Conservation (phyloP, 2,329 filamentous ascomycete species). For the Decorospora gaudefroyi region DNA sequence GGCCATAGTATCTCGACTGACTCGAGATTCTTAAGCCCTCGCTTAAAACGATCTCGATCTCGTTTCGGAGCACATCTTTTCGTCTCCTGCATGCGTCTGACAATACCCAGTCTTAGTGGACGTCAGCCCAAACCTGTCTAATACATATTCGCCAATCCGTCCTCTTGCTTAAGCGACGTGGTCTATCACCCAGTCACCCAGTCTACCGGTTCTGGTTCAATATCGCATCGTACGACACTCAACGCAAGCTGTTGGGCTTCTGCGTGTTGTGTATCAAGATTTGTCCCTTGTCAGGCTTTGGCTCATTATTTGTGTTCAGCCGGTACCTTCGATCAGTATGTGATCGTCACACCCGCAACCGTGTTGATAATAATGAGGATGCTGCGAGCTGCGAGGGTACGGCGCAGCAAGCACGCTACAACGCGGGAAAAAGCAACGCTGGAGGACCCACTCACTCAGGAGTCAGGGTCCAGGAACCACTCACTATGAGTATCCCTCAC, state of each 20-base stretch:
- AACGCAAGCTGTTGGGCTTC: slow-evolving; percentile 10
- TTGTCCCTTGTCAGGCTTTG: slow-evolving; percentile 5
- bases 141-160: slow-evolving; percentile 12
- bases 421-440: slow-evolving; percentile 14
- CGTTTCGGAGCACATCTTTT: slow-evolving; percentile 14
- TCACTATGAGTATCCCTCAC: slow-evolving; percentile 1
- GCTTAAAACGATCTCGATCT: slow-evolving; percentile 19
- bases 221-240: slow-evolving; percentile 24
- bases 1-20: slow-evolving; percentile 9
- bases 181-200: slow-evolving; percentile 10
- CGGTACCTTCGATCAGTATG: slow-evolving; percentile 8
- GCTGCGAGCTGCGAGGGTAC: slow-evolving; percentile 1
- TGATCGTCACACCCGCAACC: slow-evolving; percentile 13
- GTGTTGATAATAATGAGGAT: slow-evolving; percentile 2
- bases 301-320: slow-evolving; percentile 2
- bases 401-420: slow-evolving; percentile 6
- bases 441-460: slow-evolving; percentile 8
- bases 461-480: slow-evolving; percentile 12
- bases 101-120: slow-evolving; percentile 14
- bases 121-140: slow-evolving; percentile 15
- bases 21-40: slow-evolving; percentile 11
- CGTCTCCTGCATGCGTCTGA: slow-evolving; percentile 17
- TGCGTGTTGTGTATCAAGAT: slow-evolving; percentile 17
- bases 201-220: slow-evolving; percentile 15
- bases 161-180: slow-evolving; percentile 25